A percentile compares a stretch with the other conserved stretches of the same genome.
phyloP scores from a whole-genome alignment of 129 eudicot genomes.

The Arctium lappa region DNA sequence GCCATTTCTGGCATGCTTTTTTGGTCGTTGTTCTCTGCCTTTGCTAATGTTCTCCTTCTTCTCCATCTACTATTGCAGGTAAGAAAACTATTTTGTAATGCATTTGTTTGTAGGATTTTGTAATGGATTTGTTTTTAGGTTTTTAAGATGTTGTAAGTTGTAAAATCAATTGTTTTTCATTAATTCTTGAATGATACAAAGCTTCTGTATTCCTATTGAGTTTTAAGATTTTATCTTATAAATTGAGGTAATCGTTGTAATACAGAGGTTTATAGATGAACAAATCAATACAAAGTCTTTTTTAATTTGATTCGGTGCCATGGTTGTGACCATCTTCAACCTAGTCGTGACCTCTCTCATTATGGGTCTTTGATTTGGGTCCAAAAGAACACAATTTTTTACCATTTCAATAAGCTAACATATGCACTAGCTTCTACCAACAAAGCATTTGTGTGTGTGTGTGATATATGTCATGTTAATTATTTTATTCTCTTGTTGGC shows the following conservation, averaged over 20 bases:
- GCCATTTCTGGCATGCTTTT: no score
- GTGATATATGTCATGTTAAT: no score
- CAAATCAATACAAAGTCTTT: neutral
- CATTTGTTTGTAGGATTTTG: no score
- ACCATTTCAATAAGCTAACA: conserved; percentile 20
- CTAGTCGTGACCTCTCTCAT: conserved; percentile 43
- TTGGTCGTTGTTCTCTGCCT: no score
- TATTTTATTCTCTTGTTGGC: no score
- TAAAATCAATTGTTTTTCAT: conserved; percentile 28
- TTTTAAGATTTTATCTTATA: neutral
- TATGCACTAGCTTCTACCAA: no score
- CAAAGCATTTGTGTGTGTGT: no score
- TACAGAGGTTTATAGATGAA: conserved; percentile 7
- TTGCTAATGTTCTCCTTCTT: no score
- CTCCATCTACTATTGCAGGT: no score
- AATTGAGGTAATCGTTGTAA: neutral
- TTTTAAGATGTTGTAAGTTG: conserved; percentile 11
- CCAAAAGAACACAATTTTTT: conserved; percentile 42
- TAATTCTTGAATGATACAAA: conserved; percentile 17
- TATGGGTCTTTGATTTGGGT: conserved; percentile 47
- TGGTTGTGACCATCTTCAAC: conserved; percentile 21
- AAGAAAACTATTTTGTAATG: no score
- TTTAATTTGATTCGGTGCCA: no score
- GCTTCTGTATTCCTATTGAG: neutral
- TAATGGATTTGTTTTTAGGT: no score